phyloP scores from a whole-genome alignment of 2,329 filamentous ascomycete species.

The Macrophomina tecta region DNA sequence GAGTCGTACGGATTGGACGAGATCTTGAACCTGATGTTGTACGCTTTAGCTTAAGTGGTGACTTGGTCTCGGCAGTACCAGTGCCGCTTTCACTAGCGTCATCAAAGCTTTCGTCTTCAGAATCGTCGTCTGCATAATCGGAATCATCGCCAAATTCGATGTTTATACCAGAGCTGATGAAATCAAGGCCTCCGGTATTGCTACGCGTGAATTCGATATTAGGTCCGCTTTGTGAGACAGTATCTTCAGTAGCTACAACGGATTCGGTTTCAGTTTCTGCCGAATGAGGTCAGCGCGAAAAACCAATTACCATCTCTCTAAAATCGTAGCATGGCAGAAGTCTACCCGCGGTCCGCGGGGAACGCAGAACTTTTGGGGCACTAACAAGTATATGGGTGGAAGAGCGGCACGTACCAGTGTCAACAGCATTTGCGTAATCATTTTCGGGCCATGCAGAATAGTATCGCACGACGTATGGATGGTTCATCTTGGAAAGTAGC shows the following conservation, averaged over 20 bases:
- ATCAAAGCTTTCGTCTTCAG: conserved; percentile 43
- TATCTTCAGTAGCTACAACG: conserved; percentile 39
- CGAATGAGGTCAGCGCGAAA: conserved; percentile 37
- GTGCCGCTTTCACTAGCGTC: conserved; percentile 55
- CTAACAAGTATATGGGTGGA: not conserved
- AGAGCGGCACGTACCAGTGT: conserved; percentile 17
- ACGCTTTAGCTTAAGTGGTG: conserved; percentile 44
- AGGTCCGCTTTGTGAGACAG: conserved; percentile 30
- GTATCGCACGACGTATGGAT: conserved; percentile 87
- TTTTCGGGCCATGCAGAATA: conserved; percentile 96
- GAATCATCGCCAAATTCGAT: conserved; percentile 75
- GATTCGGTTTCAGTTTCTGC: conserved; percentile 42
- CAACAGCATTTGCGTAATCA: conserved; percentile 36
- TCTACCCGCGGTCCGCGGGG: not conserved
- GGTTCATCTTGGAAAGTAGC: conserved; percentile 88
- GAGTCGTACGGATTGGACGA: conserved; percentile 67
- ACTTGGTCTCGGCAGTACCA: conserved; percentile 40
- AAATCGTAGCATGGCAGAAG: not conserved
- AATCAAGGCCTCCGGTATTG: conserved; percentile 81
- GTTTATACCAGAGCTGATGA: conserved; percentile 85
- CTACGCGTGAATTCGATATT: conserved; percentile 64
- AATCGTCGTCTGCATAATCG: conserved; percentile 41
- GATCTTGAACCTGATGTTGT: conserved; percentile 55
- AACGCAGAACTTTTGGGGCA: not conserved
- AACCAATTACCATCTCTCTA: too few relatives aligned